phyloP scores from a whole-genome alignment of 108 stramenopile species.

The Mediolabrus comicus region DNA sequence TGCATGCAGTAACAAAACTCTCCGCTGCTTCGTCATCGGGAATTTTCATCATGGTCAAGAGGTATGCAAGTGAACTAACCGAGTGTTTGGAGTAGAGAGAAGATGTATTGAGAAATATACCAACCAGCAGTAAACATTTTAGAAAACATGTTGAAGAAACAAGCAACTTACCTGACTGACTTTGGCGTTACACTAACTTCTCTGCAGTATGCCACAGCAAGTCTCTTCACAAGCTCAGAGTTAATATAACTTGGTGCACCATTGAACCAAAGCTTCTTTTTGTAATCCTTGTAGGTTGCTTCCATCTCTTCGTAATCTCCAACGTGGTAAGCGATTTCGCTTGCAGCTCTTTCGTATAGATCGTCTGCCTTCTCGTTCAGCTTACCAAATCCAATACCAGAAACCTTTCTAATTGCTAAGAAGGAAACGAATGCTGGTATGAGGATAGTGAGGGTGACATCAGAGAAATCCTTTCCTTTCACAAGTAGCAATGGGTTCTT shows the following conservation, averaged over 20 bases:
- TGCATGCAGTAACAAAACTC: constrained; percentile 54
- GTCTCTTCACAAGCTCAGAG: constrained; percentile 50
- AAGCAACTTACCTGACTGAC: constrained; percentile 57
- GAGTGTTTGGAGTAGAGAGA: constrained; percentile 4
- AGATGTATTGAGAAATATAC: too few species aligned
- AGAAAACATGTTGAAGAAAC: neutral
- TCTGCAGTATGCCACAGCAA: constrained; percentile 72
- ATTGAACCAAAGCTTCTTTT: constrained; percentile 56
- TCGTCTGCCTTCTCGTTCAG: constrained; percentile 44
- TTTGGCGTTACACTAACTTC: constrained; percentile 69
- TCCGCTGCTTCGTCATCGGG: constrained; percentile 73
- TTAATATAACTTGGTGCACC: constrained; percentile 53
- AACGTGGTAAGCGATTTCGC: constrained; percentile 82
- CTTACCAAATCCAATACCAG: constrained; percentile 27
- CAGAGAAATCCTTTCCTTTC: constrained; percentile 53
- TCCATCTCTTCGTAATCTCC: constrained; percentile 83
- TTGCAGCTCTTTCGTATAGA: constrained; percentile 57
- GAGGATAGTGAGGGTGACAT: constrained; percentile 44
- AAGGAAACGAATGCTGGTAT: constrained; percentile 39
- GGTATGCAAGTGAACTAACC: constrained; percentile 66
- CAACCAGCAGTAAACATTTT: too few species aligned
- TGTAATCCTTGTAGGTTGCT: constrained; percentile 63
- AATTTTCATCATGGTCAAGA: constrained; percentile 69
- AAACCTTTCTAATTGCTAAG: constrained; percentile 30
- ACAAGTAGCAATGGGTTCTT: constrained; percentile 42